Base-by-base conservation (phyloP, 1,284 basidiomycete species). In the Irpex sp. region DNA sequence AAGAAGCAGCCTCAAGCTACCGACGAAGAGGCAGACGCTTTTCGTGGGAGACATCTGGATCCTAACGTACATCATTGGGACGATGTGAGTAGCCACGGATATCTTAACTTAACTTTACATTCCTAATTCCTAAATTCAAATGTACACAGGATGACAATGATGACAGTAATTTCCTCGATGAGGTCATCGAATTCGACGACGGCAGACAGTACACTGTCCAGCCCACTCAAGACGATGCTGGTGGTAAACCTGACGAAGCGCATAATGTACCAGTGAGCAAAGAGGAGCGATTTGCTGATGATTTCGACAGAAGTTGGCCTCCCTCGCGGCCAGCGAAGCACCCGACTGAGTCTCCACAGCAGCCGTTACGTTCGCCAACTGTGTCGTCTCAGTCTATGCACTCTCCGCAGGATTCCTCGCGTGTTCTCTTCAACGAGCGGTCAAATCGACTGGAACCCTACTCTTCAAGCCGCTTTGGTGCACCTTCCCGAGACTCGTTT, bases 51-150 rank as follows among this genome's bases (percentile, higher is more conserved):
- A 1, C 95, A 97, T 76, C 78, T 97, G 55, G 89, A 96, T 77
- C 93, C 94, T 54, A 95, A 95, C 71, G 88, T 92, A 4, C 93
- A 95, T 73, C 94, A 97, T 72, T 98, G 95, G 95, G 95, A 97
- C 70, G 94, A 95, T 83, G 94, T 97, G 64, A 69, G 91, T 81
- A 63, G 31, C 5, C 7, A 55, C 8, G 8, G 9, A 17, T 9
- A 17, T 7, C 51, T 4, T 31, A 31, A 43, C 57, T 19, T 55
- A 35, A 19, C 46, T 54, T 15, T 13, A 39, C 11, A 51, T 31
- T 62, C 39, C 62, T 56, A 37, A 37, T 59, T 46, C n/a, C 17
- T 33, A 37, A 35, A 60, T 65, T 61, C 35, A 9, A 62, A 26
- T 39, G 51, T 49, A 11, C n/a, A 11, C 68, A 92, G 87, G 89